Evolutionary conservation across 129 eudicot genomes (phyloP).

Genomic region (Flaveria trinervia): DNA sequence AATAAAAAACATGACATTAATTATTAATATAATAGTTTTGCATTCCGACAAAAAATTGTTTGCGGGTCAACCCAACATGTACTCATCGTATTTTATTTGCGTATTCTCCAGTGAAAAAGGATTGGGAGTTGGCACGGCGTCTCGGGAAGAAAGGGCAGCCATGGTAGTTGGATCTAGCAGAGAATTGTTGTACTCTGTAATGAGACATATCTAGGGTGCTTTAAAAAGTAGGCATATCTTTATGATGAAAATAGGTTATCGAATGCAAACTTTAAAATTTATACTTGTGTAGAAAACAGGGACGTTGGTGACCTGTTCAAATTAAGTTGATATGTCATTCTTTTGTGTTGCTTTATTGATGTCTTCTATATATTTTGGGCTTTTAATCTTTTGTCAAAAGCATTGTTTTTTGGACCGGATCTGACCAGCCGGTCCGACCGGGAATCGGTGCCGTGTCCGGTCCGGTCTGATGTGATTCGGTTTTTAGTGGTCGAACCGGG

Average conservation of each 20-base stretch:
- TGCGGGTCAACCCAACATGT: neutral
- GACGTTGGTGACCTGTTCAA: conserved; percentile 25
- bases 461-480: too few relatives aligned
- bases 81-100: conserved; percentile 6
- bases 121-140: conserved; percentile 73
- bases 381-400: neutral
- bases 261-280: conserved; percentile 23
- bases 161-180: conserved; percentile 46
- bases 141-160: conserved; percentile 75
- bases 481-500: too few relatives aligned
- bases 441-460: too few relatives aligned
- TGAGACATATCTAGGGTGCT: neutral
- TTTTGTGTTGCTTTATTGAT: conserved; percentile 11
- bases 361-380: neutral
- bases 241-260: conserved; percentile 22
- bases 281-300: conserved; percentile 17
- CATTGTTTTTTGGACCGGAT: too few relatives aligned
- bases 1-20: neutral
- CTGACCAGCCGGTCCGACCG: too few relatives aligned
- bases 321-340: neutral
- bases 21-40: neutral
- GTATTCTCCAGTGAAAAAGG: conserved; percentile 73
- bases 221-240: conserved; percentile 27
- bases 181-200: conserved; percentile 32
- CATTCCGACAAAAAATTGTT: neutral